phyloP scores from a whole-genome alignment of 2,329 filamentous ascomycete species.

The Capronia coronata region DNA sequence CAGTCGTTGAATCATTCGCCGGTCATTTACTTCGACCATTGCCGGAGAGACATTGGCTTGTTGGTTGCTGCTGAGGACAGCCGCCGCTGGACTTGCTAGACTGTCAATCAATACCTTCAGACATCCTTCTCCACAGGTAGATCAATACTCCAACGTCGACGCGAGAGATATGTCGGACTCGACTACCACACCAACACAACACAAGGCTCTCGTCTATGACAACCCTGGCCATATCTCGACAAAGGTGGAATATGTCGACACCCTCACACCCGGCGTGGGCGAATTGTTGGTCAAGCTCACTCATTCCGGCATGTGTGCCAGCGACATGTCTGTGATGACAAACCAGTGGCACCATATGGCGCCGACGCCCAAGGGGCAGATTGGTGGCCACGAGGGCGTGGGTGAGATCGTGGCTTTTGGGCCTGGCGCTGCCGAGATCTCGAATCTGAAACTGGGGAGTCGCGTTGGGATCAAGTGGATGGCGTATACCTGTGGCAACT shows the following conservation, averaged over 20 bases:
- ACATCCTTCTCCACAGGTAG: too few relatives aligned
- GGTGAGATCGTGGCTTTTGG: slow-evolving; percentile 47
- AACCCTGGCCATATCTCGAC: slow-evolving; percentile 58
- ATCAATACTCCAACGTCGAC: too few relatives aligned
- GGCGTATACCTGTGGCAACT: slow-evolving; percentile 34
- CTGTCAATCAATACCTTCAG: too few relatives aligned
- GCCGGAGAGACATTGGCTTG: too few relatives aligned
- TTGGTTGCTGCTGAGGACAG: too few relatives aligned
- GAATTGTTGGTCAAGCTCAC: slow-evolving; percentile 57
- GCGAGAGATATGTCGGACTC: neutral
- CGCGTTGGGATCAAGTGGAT: slow-evolving; percentile 37
- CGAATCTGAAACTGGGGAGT: slow-evolving; percentile 27
- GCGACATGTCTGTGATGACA: slow-evolving; percentile 52
- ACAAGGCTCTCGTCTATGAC: slow-evolving; percentile 59
- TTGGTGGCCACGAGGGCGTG: slow-evolving; percentile 64
- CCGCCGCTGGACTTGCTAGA: too few relatives aligned
- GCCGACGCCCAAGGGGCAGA: slow-evolving; percentile 53
- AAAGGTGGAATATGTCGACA: slow-evolving; percentile 55
- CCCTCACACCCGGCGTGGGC: slow-evolving; percentile 55
- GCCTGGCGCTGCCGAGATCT: slow-evolving; percentile 18
- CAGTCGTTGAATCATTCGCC: too few relatives aligned
- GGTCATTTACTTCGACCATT: too few relatives aligned
- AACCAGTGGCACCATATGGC: slow-evolving; percentile 51
- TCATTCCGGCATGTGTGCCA: slow-evolving; percentile 59
- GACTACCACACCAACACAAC: slow-evolving; percentile 28